Base-by-base conservation (phyloP, 169 alveolate genomes). In the Plasmodium reichenowi region DNA sequence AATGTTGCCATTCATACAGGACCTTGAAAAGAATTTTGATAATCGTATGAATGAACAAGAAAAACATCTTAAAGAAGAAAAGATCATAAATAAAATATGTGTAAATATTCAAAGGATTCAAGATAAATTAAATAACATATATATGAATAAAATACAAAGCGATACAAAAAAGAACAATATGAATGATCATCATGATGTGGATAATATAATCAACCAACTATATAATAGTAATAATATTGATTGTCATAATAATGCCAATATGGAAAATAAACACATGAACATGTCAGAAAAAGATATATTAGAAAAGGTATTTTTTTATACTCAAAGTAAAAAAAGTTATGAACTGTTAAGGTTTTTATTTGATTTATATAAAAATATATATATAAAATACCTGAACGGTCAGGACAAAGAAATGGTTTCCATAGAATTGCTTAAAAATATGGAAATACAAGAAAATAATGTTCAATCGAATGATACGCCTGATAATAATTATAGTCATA, bases 281-380 rank as follows among this genome's bases (percentile, higher is more conserved):
- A 50, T 32, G 58, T 38, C 60, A 20, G 43, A 15, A 47, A 52
- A 74, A 17, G 17, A 54, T 60, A 38, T 38, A 15, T 60, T 74
- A 62, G 88, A 26, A 20, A 50, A 52, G 9, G 24, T 52, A 22
- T 60, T 74, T 74, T 43, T 50, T 15, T 67, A 43, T 50, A 56
- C 47, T 9, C 88, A 74, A 60, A 50, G 48, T 43, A 22, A 74
- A 60, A 74, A 74, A 60, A 74, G 60, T n/a, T 60, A 17, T 48
- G 64, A 58, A 45, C 63, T 74, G 43, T 66, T 74, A 22, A 74
- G 17, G 24, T 74, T 62, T 54, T 68, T 48, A 68, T 47, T 68
- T 45, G 76, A 68, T 47, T 68, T 48, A 20, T 68, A 48, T 68
- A 62, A 68, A 10, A 43, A 68, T 15, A n/a, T 66, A 12, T 32